Evolutionary conservation across 2,329 filamentous ascomycete species (phyloP), one percentile per base, ranked within the genome.

Genomic region (Curvularia eragrostidis): DNA sequence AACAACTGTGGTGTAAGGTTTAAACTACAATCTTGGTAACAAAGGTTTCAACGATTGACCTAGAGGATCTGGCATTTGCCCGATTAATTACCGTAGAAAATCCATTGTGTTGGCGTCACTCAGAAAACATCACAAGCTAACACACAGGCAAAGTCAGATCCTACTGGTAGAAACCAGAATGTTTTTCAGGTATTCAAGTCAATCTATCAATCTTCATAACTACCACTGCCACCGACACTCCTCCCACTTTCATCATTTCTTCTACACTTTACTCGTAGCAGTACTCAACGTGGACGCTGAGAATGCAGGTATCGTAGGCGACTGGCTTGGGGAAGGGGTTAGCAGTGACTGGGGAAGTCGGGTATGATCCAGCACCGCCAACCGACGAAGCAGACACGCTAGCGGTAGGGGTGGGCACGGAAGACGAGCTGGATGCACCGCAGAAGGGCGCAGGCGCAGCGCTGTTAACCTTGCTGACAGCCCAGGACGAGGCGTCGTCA

Each of bases 401-500:
- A 24, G 55, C 15, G 2, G 47, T 32, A 19, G 56, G 52, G 47
- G 48, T 43, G 21, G 50, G 28, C 21, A 42, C 49, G 6, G 58
- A 41, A 46, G 63, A 55, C n/a, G 52, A 51, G 48, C 47, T 52
- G 24, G 41, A n/a, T 5, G 42, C 48, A 21, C 23, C 48, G 24
- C 47, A 56, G 9, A 46, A 54, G 21, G 52, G 8, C 6, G 42
- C 34, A 42, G 54, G 54, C 5, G 48, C 48, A 49, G 26, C 41
- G 24, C n/a, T 32, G 42, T 47, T 34, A n/a, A 68, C 44, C 63
- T 66, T 68, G 50, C 52, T 53, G 21, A 66, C 61, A 34, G 61
- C 59, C 65, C 65, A 69, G 26, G 57, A 60, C 15, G 63, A 60
- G 38, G 65, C 63, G 10, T 65, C 59, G 30, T 66, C 62, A 53